Conservation (phyloP, 2,329 filamentous ascomycete genomes). For the Aureobasidium namibiae region DNA sequence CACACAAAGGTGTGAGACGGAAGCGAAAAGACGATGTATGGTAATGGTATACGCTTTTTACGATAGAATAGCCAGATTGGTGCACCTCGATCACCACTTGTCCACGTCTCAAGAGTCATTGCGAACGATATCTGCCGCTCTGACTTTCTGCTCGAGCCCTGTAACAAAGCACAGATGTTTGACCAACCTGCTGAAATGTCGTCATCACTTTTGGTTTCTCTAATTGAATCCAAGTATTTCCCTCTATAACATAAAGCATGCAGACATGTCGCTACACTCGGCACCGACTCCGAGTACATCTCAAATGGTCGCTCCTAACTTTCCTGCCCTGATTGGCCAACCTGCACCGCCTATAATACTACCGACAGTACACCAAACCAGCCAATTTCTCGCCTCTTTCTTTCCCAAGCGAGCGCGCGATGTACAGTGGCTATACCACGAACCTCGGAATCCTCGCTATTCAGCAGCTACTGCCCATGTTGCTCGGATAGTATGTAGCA, state of each 20-base stretch:
- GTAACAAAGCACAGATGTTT: not conserved
- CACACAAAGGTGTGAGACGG: not conserved
- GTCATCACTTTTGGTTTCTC: not conserved
- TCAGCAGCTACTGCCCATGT: not conserved
- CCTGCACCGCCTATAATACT: not conserved
- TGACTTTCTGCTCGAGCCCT: not conserved
- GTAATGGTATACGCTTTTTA: conserved; percentile 10
- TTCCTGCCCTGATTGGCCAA: not conserved
- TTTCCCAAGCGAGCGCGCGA: conserved; percentile 5
- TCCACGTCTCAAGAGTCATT: not conserved
- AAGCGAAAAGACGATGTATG: not conserved
- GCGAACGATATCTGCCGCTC: not conserved
- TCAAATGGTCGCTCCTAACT: not conserved
- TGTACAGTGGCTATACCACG: conserved; percentile 12
- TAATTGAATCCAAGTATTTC: not conserved
- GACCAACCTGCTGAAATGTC: not conserved
- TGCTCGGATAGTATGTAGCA: not conserved
- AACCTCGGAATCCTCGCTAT: not conserved
- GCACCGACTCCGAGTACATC: not conserved
- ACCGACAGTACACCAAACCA: not conserved
- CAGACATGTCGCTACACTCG: not conserved
- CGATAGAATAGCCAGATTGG: not conserved
- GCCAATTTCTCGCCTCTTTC: conserved; percentile 4
- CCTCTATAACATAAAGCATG: not conserved
- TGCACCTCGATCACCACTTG: not conserved